phyloP scores from a whole-genome alignment of 192 early-diverging fungal genomes.

The Coemansia sp. region DNA sequence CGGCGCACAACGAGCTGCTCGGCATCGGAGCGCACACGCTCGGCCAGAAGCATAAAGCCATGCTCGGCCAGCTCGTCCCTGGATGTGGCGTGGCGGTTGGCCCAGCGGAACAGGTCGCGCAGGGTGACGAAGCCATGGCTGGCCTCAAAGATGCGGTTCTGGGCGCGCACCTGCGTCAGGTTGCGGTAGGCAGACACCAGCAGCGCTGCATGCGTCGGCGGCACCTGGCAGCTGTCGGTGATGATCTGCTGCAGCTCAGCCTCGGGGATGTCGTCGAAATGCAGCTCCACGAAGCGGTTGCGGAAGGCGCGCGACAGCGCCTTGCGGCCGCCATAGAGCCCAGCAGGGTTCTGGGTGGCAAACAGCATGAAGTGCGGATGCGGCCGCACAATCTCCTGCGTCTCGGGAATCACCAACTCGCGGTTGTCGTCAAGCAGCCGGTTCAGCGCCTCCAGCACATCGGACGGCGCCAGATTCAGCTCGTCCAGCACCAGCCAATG shows the following conservation, averaged over 20 bases:
- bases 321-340: conserved; percentile 95
- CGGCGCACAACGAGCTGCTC: conserved; percentile 80
- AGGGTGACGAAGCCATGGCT: conserved; percentile 92
- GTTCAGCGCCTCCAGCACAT: conserved; percentile 97
- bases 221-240: conserved; percentile 75
- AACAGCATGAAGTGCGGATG: conserved; percentile 97
- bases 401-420: conserved; percentile 95
- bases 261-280: conserved; percentile 96
- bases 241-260: conserved; percentile 90
- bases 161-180: conserved; percentile 71
- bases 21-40: conserved; percentile 78
- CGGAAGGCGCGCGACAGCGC: conserved; percentile 94
- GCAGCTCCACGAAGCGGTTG: conserved; percentile 95
- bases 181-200: conserved; percentile 84
- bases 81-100: conserved; percentile 71
- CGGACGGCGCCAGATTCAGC: conserved; percentile 96
- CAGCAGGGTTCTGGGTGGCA: conserved; percentile 99
- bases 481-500: conserved; percentile 99
- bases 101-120: conserved; percentile 98
- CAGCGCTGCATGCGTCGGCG: conserved; percentile 83
- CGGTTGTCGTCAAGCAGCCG: conserved; percentile 96
- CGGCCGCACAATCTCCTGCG: conserved; percentile 88
- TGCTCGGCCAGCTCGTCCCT: conserved; percentile 89
- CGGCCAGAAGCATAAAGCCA: conserved; percentile 93
- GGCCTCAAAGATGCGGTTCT: conserved; percentile 92